Percentiles rank a stretch among this genome's conserved stretches.
phyloP scores from a whole-genome alignment of 2,329 filamentous ascomycete species.

The Stagonosporopsis tanaceti region DNA sequence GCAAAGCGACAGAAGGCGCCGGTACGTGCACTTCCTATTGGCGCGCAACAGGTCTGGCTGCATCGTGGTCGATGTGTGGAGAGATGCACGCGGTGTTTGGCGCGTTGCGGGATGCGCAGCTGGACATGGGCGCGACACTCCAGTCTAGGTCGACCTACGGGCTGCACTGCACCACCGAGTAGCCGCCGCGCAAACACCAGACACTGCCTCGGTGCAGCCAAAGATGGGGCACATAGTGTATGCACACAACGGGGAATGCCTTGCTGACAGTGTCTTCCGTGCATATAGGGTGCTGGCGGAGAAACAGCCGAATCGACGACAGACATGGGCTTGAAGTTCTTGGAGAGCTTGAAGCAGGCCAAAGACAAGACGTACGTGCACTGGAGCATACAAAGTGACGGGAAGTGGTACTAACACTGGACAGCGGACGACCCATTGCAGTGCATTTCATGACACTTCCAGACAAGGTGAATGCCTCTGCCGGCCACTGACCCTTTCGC shows the following conservation, averaged over 20 bases:
- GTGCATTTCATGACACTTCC: slow-evolving; percentile 78
- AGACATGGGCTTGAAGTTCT: slow-evolving; percentile 73
- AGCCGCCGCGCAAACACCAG: slow-evolving; percentile 23
- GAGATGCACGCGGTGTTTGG: slow-evolving; percentile 12
- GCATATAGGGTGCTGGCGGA: slow-evolving; percentile 37
- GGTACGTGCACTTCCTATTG: slow-evolving; percentile 57
- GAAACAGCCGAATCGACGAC: slow-evolving; percentile 75
- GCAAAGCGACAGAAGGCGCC: slow-evolving; percentile 66
- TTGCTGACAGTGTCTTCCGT: slow-evolving; percentile 38
- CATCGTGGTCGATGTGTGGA: slow-evolving; percentile 13
- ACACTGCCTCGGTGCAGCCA: slow-evolving; percentile 26
- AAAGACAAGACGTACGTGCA: slow-evolving; percentile 79
- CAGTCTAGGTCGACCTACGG: slow-evolving; percentile 41
- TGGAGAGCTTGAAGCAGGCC: slow-evolving; percentile 77
- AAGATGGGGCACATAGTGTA: neutral
- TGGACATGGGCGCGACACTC: slow-evolving; percentile 42
- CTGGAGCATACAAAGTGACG: neutral
- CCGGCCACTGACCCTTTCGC: slow-evolving; percentile 12
- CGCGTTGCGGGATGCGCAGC: slow-evolving; percentile 40
- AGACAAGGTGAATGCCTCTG: slow-evolving; percentile 55
- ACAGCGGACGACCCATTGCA: slow-evolving; percentile 73
- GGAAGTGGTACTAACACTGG: slow-evolving; percentile 31
- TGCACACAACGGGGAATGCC: slow-evolving; percentile 6
- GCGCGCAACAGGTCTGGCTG: slow-evolving; percentile 24
- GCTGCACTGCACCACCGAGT: slow-evolving; percentile 38